Evolutionary conservation across 2,329 filamentous ascomycete genomes (phyloP), one percentile per base, ranked within the genome.

Genomic region (Emericellopsis cladophorae): DNA sequence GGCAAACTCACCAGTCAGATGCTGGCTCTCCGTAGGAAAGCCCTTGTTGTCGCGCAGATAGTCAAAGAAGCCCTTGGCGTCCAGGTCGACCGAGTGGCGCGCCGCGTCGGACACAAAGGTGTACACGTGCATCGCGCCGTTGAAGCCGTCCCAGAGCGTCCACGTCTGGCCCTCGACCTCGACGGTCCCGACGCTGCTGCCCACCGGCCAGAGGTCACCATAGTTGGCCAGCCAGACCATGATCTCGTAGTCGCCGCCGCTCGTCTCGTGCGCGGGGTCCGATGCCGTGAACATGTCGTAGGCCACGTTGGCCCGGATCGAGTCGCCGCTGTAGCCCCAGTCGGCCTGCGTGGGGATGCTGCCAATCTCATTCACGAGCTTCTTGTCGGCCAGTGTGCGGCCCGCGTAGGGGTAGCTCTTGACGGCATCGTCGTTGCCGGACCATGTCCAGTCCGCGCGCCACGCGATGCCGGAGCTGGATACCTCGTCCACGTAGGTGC

Each of bases 61-160:
- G 21, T 59, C 62, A 47, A 76, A 61, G 59, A 81, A 81, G 5
- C 63, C 55, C 51, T 64, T 65, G 48, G 80, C 48, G 52, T 82
- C 73, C 24, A 66, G 73, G 35, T 57, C 66, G 59, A 75, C 81
- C 54, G 44, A 63, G 18, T 60, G 65, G 21, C 69, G 56, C 18
- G 66, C 51, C 39, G 55, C 64, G 26, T 49, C 42, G 12, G 54
- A 58, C 44, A 61, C 53, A 45, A 60, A 82, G 53, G 68, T 74
- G 61, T 69, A 81, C n/a, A 82, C 77, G 7, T 67, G 72, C 55
- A 67, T 79, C 42, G 56, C 52, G 36, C 73, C 72, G 50, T 81
- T 79, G 29, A 54, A 58, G 18, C 78, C 78, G 42, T 64, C 64
- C 58, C 68, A 81, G 37, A 82, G 60, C 41, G 72, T 66, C 67